A percentile compares a stretch with the other conserved stretches of the same genome.
These are phyloP conservation scores for Tolypocladium album DNA, from an alignment of 2,329 filamentous ascomycete species.

Conservation along the genomic window DNA sequence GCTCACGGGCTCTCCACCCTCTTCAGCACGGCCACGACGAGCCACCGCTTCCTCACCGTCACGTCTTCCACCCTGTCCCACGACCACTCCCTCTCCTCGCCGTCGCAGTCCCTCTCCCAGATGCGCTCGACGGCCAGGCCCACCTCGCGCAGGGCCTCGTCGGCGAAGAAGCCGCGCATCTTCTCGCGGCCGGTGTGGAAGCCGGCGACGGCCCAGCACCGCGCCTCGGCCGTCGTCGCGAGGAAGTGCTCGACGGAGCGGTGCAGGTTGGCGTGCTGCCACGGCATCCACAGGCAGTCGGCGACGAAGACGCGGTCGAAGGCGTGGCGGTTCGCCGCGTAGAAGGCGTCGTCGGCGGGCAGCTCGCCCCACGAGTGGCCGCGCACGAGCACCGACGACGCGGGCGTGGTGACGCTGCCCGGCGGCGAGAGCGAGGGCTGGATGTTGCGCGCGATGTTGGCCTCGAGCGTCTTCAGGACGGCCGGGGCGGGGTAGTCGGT, in stretches of 20 bases:
- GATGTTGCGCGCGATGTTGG: constrained; percentile 47
- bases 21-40: constrained; percentile 48
- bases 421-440: constrained; percentile 20
- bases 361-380: constrained; percentile 58
- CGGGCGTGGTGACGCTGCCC: constrained; percentile 4
- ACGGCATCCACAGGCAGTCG: constrained; percentile 68
- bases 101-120: constrained; percentile 59
- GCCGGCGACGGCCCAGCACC: constrained; percentile 56
- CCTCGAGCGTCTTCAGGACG: constrained; percentile 46
- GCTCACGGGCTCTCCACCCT: constrained; percentile 8
- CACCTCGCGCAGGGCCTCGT: constrained; percentile 26
- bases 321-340: constrained; percentile 14
- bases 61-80: constrained; percentile 53
- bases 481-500: constrained; percentile 58
- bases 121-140: constrained; percentile 43
- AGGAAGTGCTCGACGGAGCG: constrained; percentile 55
- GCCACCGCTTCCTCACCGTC: constrained; percentile 56
- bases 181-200: constrained; percentile 62
- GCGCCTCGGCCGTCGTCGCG: constrained; percentile 24
- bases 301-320: constrained; percentile 58
- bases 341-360: constrained; percentile 14
- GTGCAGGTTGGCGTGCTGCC: constrained; percentile 57
- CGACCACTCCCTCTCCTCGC: constrained; percentile 49
- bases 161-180: constrained; percentile 54
- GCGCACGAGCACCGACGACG: constrained; percentile 29